Base-by-base conservation (phyloP, 306 rosid genomes). In the Cyclanthera cordifolia region DNA sequence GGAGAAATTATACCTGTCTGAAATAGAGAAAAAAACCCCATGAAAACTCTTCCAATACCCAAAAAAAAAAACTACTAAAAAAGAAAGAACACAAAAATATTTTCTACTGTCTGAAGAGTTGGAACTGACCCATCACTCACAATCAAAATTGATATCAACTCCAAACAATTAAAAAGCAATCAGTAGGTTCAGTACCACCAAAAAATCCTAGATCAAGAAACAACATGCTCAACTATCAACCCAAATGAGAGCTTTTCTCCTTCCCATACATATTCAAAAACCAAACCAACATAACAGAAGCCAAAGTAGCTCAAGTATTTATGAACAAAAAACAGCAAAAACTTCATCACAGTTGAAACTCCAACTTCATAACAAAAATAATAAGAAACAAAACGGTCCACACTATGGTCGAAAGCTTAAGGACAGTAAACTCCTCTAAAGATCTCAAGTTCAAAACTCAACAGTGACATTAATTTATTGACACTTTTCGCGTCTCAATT, bases 1-100 rank as follows among this genome's bases (percentile, higher is more conserved):
- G 98, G 98, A 77, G 98, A 92, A 79, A 92, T 92, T 57, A 92
- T 84, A 78, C 95, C 98, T 53, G 80, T 74, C 98, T 92, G 86
- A 79, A 82, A 24, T 17, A 45, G 19, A 52, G 45, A 52, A 64
- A 4, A 4, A 41, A 64, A 2, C 7, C 17, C 69, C 52, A 41
- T 20, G 28, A 39, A 41, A 41, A 6, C 69, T 43, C 50, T 43
- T 43, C 21, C 52, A 41, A 10, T 2, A 17, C 6, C 4, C 48
- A 34, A 34, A 17, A 59, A n/a, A 59, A 59, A 6, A 0, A 28
- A 17, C 24, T 32, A 59, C 46, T 32, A 53, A 41, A 43, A 43
- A 64, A 43, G 53, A 23, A 43, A 64, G 53, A 43, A 2, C 34
- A 21, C 17, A 61, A 24, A 24, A 64, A 64, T 19, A 43, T 64